Evolutionary conservation across 768 basidiomycete species (phyloP).

Genomic region (Tylopilus intermedius): DNA sequence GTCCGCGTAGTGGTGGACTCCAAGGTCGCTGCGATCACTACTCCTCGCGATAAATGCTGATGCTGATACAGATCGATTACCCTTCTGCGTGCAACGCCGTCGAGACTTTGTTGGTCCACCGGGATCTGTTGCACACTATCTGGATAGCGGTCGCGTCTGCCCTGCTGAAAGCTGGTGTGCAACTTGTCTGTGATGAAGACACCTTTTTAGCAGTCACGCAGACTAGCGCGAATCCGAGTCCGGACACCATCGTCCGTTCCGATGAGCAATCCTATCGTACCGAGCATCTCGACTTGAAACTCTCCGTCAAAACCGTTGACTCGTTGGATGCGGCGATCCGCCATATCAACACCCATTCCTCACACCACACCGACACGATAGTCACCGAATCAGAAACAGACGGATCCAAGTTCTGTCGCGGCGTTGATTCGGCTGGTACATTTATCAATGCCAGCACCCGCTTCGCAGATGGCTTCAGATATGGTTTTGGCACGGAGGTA

Average conservation of each 20-base stretch:
- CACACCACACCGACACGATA: conserved; percentile 93
- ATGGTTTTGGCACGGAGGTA: conserved; percentile 96
- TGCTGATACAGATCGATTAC: conserved; percentile 66
- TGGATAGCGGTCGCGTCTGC: conserved; percentile 80
- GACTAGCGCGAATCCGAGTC: conserved; percentile 38
- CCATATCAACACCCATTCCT: conserved; percentile 90
- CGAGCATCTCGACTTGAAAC: conserved; percentile 81
- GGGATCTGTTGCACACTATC: conserved; percentile 58
- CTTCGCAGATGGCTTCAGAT: conserved; percentile 94
- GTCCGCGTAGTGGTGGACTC: conserved; percentile 80
- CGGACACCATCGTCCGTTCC: conserved; percentile 49
- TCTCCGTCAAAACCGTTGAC: conserved; percentile 74
- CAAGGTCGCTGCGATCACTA: conserved; percentile 53
- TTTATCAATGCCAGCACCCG: conserved; percentile 94
- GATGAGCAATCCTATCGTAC: conserved; percentile 67
- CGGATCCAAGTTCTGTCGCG: conserved; percentile 72
- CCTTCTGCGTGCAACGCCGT: conserved; percentile 93
- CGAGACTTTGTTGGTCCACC: conserved; percentile 87
- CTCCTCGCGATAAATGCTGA: neutral
- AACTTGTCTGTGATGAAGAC: conserved; percentile 71
- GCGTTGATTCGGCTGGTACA: conserved; percentile 88
- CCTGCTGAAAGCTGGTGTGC: conserved; percentile 64
- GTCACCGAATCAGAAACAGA: conserved; percentile 72
- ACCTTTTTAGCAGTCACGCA: conserved; percentile 55
- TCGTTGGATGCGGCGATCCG: conserved; percentile 71